Evolutionary conservation across 495 filamentous ascomycete genomes (phyloP).

Genomic region (Aspergillus campestris): DNA sequence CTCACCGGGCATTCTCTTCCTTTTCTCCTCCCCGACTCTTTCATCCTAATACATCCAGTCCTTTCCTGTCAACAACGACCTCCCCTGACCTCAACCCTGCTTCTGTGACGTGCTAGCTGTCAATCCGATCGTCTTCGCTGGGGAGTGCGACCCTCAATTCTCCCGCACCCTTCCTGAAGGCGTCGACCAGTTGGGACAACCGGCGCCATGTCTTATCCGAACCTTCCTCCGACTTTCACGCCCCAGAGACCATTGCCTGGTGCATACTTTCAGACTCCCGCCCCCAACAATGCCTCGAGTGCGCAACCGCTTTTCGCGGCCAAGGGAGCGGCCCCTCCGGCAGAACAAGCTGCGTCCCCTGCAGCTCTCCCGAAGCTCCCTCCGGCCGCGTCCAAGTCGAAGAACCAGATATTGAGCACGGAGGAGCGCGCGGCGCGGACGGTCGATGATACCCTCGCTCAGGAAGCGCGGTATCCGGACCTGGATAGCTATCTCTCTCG

Average conservation of each 20-base stretch:
- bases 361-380: slow-evolving; percentile 30
- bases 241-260: slow-evolving; percentile 61
- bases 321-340: slow-evolving; percentile 19
- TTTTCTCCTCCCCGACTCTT: slow-evolving; percentile 4
- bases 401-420: slow-evolving; percentile 45
- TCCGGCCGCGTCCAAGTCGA: slow-evolving; percentile 25
- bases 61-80: slow-evolving; percentile 7
- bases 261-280: slow-evolving; percentile 66
- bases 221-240: slow-evolving; percentile 41
- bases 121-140: slow-evolving; percentile 5
- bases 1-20: slow-evolving; percentile 8
- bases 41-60: slow-evolving; percentile 7
- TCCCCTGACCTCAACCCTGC: slow-evolving; percentile 9
- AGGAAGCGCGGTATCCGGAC: slow-evolving; percentile 77
- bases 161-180: slow-evolving; percentile 5
- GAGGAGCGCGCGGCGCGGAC: slow-evolving; percentile 72
- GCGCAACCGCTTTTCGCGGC: slow-evolving; percentile 13
- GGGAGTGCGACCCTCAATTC: slow-evolving; percentile 21
- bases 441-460: slow-evolving; percentile 68
- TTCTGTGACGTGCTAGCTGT: too few species aligned
- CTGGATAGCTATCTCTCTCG: slow-evolving; percentile 84
- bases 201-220: slow-evolving; percentile 51
- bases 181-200: slow-evolving; percentile 8
- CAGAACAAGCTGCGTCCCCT: slow-evolving; percentile 12
- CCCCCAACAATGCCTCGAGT: slow-evolving; percentile 26